A percentile compares a stretch with the other conserved stretches of the same genome.
These are phyloP conservation scores for Amylostereum areolatum DNA, from an alignment of 1,284 basidiomycete genomes.

Conservation along the genomic window DNA sequence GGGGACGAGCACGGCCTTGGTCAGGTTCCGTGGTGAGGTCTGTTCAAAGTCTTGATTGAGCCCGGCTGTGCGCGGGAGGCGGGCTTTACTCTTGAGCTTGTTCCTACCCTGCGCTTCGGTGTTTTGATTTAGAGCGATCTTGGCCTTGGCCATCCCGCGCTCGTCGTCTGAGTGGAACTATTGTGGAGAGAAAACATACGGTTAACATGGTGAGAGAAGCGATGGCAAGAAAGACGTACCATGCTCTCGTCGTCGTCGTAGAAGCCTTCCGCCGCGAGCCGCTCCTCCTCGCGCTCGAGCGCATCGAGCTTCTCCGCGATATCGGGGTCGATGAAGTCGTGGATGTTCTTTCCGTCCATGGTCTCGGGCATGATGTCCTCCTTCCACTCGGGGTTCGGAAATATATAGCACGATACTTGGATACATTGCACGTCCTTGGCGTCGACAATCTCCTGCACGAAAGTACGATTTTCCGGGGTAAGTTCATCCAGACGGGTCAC, in stretches of 20 bases:
- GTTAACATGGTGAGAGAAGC: no score
- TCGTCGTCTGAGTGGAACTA: conserved; percentile 93
- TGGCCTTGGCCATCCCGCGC: conserved; percentile 67
- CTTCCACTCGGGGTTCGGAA: conserved; percentile 93
- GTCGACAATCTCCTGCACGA: conserved; percentile 83
- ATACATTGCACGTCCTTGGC: conserved; percentile 67
- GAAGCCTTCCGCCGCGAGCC: conserved; percentile 89
- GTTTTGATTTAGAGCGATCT: conserved; percentile 68
- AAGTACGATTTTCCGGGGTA: conserved; percentile 61
- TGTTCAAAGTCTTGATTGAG: no score
- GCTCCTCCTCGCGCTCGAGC: conserved; percentile 95
- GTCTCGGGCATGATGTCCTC: conserved; percentile 94
- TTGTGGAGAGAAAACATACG: neutral
- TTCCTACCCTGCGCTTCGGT: conserved; percentile 83
- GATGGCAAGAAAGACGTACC: conserved; percentile 32
- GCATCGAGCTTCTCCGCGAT: conserved; percentile 96
- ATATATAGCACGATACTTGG: conserved; percentile 85
- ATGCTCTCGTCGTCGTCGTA: conserved; percentile 88
- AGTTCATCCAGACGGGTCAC: conserved; percentile 83
- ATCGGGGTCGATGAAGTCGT: conserved; percentile 99
- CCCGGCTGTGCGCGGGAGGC: no score
- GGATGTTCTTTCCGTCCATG: conserved; percentile 97
- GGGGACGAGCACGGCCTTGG: conserved; percentile 86
- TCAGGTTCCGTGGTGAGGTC: conserved; percentile 74
- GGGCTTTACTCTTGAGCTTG: conserved; percentile 79